Evolutionary conservation across 2,329 filamentous ascomycete species (phyloP), one percentile per base, ranked within the genome.

Genomic region (Capronia coronata): DNA sequence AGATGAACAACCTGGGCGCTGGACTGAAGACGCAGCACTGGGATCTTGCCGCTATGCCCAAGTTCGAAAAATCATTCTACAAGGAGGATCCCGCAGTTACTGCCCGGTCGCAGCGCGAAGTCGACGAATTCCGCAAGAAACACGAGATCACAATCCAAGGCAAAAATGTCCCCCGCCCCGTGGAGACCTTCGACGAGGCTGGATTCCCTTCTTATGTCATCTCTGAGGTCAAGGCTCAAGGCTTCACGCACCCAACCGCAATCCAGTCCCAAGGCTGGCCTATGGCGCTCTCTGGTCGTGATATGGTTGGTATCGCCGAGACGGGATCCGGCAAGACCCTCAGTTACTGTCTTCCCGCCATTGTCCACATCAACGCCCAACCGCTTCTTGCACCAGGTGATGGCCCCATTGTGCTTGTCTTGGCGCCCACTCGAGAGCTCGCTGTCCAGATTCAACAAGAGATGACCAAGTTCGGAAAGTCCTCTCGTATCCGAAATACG

Each of bases 11-110:
- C 68, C 86, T 98, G 56, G 93, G 93, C 63, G 78, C 88, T 57
- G 83, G 84, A 62, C 76, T 98, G 60, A 91, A 94, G 75, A 82
- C 84, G 64, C 93, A 95, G 66, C 77, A 82, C 57, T 98, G 87
- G 86, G 93, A 98, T 67, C 63, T 93, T 46, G 75, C 69, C 64
- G 69, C 83, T 5, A 66, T 98, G 39, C 91, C 93, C 62, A 97
- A 97, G 72, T 98, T 98, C 73, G 93, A 98, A 69, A 98, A 98
- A 74, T 90, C 87, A 7, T 98, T 98, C 75, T 98, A 98, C 80
- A 95, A 97, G 76, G 93, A 97, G 73, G 83, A 93, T 66, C 78
- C 84, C 25, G 80, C 81, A 52, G 91, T 98, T 54, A 71, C 82
- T 55, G 75, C 71, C 63, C 87, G 93, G 64, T 82, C 87, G 10